These are phyloP conservation scores for Dissophora ornata DNA, from an alignment of 192 early-diverging fungal genomes.

Conservation along the genomic window DNA sequence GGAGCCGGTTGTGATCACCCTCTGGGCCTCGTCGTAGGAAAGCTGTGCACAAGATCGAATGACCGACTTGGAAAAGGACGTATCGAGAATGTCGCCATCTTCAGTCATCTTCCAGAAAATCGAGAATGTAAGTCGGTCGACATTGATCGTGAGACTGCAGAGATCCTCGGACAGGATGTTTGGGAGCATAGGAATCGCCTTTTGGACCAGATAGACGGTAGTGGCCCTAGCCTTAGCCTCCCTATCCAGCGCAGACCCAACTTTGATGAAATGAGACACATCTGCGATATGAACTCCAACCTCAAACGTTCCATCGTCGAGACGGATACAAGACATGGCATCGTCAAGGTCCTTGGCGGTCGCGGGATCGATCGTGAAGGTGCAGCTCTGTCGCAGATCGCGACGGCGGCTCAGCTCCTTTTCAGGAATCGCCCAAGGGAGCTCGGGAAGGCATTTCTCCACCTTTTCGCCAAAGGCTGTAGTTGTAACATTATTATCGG, in stretches of 20 bases:
- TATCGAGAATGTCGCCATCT: slow-evolving; percentile 84
- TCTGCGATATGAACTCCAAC: slow-evolving; percentile 92
- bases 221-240: slow-evolving; percentile 94
- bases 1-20: slow-evolving; percentile 74
- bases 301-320: slow-evolving; percentile 77
- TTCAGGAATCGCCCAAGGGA: slow-evolving; percentile 84
- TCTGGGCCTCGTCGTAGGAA: slow-evolving; percentile 93
- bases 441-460: slow-evolving; percentile 75
- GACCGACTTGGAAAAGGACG: slow-evolving; percentile 86
- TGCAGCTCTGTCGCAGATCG: slow-evolving; percentile 77
- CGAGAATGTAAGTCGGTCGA: slow-evolving; percentile 91
- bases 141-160: slow-evolving; percentile 89
- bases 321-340: slow-evolving; percentile 71
- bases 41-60: slow-evolving; percentile 94
- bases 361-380: slow-evolving; percentile 91
- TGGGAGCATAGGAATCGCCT: slow-evolving; percentile 96
- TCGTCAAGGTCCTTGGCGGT: slow-evolving; percentile 87
- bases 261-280: slow-evolving; percentile 96
- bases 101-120: slow-evolving; percentile 95
- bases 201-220: slow-evolving; percentile 94
- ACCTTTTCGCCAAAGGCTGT: slow-evolving; percentile 81
- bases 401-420: slow-evolving; percentile 73
- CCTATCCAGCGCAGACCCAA: slow-evolving; percentile 90
- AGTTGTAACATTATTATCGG: slow-evolving; percentile 82
- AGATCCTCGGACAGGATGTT: slow-evolving; percentile 89